These are phyloP conservation scores for Cephalotrichum gorgonifer DNA, from an alignment of 2,329 filamentous ascomycete species.

Conservation along the genomic window DNA sequence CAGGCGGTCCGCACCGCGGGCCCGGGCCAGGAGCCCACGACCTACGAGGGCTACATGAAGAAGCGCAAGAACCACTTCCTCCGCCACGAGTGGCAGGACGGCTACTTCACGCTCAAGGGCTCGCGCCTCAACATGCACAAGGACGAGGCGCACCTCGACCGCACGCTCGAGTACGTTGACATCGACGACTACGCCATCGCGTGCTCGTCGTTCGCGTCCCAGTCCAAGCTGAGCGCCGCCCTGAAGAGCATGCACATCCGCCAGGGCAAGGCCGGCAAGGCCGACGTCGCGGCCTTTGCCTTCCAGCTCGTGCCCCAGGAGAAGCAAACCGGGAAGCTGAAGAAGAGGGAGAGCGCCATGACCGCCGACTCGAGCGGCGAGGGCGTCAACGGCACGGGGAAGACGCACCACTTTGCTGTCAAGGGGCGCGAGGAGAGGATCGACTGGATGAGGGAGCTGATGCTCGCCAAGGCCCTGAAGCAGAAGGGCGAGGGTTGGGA, in stretches of 20 bases:
- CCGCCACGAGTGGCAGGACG: constrained; percentile 87
- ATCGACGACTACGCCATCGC: constrained; percentile 84
- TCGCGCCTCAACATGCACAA: constrained; percentile 69
- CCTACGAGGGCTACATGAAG: constrained; percentile 82
- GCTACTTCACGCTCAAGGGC: constrained; percentile 77
- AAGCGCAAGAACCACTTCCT: constrained; percentile 85
- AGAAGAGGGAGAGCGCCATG: constrained; percentile 41
- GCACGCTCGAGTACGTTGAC: constrained; percentile 68
- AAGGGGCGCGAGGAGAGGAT: constrained; percentile 80
- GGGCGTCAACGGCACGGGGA: constrained; percentile 53
- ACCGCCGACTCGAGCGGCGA: constrained; percentile 21
- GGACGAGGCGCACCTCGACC: constrained; percentile 37
- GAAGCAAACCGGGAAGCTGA: constrained; percentile 40
- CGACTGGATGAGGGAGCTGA: constrained; percentile 93
- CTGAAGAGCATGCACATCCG: constrained; percentile 70
- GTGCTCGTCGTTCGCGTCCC: constrained; percentile 66
- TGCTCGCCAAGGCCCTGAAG: constrained; percentile 79
- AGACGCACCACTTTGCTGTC: constrained; percentile 92
- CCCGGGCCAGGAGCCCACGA: constrained; percentile 28
- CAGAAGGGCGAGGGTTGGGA: constrained; percentile 78
- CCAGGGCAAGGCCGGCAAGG: constrained; percentile 36
- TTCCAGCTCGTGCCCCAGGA: constrained; percentile 77
- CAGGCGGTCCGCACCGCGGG: constrained; percentile 11
- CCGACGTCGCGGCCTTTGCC: constrained; percentile 58
- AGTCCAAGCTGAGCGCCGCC: constrained; percentile 74